Conservation (phyloP, 768 basidiomycete genomes). For the Trametes punicea region DNA sequence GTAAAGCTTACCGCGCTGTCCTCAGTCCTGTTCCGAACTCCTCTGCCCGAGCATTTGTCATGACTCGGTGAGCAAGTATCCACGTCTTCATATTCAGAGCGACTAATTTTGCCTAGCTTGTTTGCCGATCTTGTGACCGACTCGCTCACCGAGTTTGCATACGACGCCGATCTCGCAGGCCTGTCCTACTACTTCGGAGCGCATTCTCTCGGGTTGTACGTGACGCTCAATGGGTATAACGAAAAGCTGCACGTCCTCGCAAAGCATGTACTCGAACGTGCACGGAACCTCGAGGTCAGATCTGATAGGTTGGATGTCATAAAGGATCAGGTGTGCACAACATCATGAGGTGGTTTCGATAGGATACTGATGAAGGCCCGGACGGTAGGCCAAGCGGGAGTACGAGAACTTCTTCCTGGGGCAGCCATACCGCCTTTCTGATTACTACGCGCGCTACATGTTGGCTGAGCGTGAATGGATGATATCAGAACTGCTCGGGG, state of each 20-base stretch:
- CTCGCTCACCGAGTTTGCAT: slow-evolving; percentile 84
- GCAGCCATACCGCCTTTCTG: slow-evolving; percentile 77
- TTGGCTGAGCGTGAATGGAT: slow-evolving; percentile 74
- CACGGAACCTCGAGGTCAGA: slow-evolving; percentile 60
- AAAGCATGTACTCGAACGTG: slow-evolving; percentile 64
- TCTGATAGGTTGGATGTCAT: slow-evolving; percentile 75
- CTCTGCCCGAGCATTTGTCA: slow-evolving; percentile 66
- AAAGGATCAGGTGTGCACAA: slow-evolving; percentile 68
- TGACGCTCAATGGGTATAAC: slow-evolving; percentile 82
- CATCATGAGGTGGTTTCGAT: not conserved
- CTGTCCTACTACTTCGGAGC: slow-evolving; percentile 67
- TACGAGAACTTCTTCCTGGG: slow-evolving; percentile 87
- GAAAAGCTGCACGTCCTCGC: slow-evolving; percentile 82
- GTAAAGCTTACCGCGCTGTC: not conserved
- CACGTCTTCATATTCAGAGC: not conserved
- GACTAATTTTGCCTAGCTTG: slow-evolving; percentile 44
- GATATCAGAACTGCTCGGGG: slow-evolving; percentile 68
- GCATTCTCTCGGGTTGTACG: slow-evolving; percentile 60
- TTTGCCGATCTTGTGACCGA: slow-evolving; percentile 86
- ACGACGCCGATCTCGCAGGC: slow-evolving; percentile 91
- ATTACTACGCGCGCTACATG: slow-evolving; percentile 71
- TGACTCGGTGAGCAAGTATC: slow-evolving; percentile 54
- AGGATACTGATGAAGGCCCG: not conserved
- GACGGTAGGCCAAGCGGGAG: slow-evolving; percentile 59
- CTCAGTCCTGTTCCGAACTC: slow-evolving; percentile 49